These are phyloP conservation scores for Sporisorium graminicola DNA, from an alignment of 1,284 basidiomycete genomes.

Conservation along the genomic window DNA sequence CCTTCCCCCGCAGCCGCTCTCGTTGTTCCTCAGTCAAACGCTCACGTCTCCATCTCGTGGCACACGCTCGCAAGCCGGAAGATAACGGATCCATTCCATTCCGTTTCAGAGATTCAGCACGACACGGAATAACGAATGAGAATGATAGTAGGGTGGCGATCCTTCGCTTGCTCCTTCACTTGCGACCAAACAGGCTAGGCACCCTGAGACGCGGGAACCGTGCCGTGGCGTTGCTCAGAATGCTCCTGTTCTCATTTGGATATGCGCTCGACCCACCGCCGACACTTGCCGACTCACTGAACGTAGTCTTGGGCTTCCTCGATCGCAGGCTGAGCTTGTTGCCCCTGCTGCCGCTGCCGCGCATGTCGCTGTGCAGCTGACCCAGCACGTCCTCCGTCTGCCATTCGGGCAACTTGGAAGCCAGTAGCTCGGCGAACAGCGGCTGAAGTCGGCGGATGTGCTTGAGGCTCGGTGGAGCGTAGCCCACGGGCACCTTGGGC, in stretches of 20 bases:
- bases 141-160: background rate
- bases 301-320: conserved; percentile 24
- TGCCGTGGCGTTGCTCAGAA: conserved; percentile 25
- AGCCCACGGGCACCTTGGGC: conserved; percentile 13
- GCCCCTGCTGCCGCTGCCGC: conserved; percentile 2
- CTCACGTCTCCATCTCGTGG: background rate
- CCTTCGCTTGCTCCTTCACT: too few species aligned
- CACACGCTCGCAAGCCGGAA: background rate
- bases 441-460: conserved; percentile 57
- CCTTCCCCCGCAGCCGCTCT: background rate
- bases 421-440: conserved; percentile 60
- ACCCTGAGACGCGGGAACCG: conserved; percentile 22
- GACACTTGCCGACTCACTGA: conserved; percentile 29
- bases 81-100: background rate
- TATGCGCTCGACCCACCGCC: conserved; percentile 8
- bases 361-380: conserved; percentile 21
- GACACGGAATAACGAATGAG: background rate
- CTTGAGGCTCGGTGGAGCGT: conserved; percentile 47
- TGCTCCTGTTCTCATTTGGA: conserved; percentile 38
- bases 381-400: conserved; percentile 51
- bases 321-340: conserved; percentile 26
- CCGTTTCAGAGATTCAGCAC: background rate
- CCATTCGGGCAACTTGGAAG: conserved; percentile 61
- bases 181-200: conserved; percentile 33
- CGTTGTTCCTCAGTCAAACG: background rate